Percentiles rank a stretch among this genome's conserved stretches.
Conservation (phyloP, 345 rosid species). For the Nephelium lappaceum region DNA sequence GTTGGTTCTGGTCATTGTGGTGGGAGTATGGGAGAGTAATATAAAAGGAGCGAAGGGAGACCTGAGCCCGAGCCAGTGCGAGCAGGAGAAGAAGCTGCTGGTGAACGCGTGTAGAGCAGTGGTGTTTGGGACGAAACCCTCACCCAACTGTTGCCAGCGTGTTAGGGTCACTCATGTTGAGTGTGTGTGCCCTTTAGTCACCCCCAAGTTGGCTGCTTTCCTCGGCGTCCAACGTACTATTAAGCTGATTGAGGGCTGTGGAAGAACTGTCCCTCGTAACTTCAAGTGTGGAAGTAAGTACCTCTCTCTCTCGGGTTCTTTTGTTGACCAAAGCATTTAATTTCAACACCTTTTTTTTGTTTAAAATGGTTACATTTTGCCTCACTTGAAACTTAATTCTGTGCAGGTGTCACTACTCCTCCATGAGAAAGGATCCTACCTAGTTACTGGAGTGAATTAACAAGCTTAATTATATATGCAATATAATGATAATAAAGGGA, state of each 20-base stretch:
- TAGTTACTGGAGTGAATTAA: background rate
- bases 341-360: too few relatives aligned
- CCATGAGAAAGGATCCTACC: constrained; percentile 9
- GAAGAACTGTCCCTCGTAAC: constrained; percentile 30
- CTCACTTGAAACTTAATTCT: background rate
- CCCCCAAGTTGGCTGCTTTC: constrained; percentile 26
- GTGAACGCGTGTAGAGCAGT: constrained; percentile 19
- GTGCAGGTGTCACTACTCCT: constrained; percentile 19
- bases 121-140: constrained; percentile 16
- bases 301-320: background rate
- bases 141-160: constrained; percentile 16
- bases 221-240: constrained; percentile 20
- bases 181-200: constrained; percentile 31
- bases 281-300: constrained; percentile 30
- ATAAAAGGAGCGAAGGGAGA: background rate
- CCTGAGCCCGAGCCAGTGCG: constrained; percentile 25
- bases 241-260: constrained; percentile 28
- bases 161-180: constrained; percentile 23
- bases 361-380: too few relatives aligned
- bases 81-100: constrained; percentile 23
- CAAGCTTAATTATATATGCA: background rate
- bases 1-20: constrained; percentile 1
- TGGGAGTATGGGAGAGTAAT: background rate
- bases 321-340: too few relatives aligned
- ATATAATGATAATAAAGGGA: background rate